Evolutionary conservation across 306 rosid genomes (phyloP), one percentile per base, ranked within the genome.

Genomic region (Rosa chinensis): DNA sequence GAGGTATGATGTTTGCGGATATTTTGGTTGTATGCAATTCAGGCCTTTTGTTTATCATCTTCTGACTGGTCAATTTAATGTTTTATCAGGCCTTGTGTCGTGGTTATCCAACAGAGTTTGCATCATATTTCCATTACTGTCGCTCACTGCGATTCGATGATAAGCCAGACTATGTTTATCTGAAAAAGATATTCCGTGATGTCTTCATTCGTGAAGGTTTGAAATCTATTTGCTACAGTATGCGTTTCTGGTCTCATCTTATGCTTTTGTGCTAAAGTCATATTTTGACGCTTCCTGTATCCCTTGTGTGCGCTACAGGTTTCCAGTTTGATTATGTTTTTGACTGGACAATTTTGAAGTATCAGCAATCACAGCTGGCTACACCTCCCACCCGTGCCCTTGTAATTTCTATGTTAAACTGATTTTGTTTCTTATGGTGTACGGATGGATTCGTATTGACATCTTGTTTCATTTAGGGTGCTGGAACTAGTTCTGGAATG

Each of bases 271-370:
- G 58, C 75, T 72, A 6, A 58, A 45, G 50, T 68, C 12, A 40
- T 62, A 45, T 69, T 32, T 48, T 76, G 61, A n/a, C 77, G 21
- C 45, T 43, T 53, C 71, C 70, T 80, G 56, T 67, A 62, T 74
- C 23, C 73, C 7, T 69, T 78, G 74, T 68, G 59, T 50, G 78
- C 56, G 59, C 70, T 81, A 68, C 88, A 94, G 98, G 98, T 78
- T 94, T 94, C 84, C 98, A 92, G 89, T 92, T 94, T 79, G 98
- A 94, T 87, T 92, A 92, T 77, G 98, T 92, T 77, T 94, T 94
- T 89, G 98, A 94, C 81, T 94, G 98, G 97, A 94, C 98, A 77
- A 94, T 94, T 72, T 90, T 94, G 80, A 94, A 94, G 92, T 92
- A 92, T 85, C 98, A 92, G 86, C 98, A 92, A 75, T 94, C 97